phyloP scores from a whole-genome alignment of 2,329 filamentous ascomycete genomes.

The Pestalotiopsis sp. region DNA sequence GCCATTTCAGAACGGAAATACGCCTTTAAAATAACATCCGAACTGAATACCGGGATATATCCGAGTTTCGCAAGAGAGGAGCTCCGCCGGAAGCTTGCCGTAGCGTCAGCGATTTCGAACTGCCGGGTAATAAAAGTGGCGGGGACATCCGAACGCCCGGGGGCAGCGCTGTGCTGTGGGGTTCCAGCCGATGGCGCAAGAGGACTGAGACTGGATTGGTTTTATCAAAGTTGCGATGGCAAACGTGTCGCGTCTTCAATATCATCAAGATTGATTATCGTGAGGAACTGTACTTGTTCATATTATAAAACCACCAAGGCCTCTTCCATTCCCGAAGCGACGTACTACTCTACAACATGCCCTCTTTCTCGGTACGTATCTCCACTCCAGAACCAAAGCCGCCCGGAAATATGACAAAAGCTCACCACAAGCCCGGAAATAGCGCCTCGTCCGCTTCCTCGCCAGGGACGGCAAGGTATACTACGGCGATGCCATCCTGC shows the following conservation, averaged over 20 bases:
- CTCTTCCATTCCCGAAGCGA: background rate
- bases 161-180: background rate
- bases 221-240: background rate
- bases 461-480: constrained; percentile 70
- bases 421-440: background rate
- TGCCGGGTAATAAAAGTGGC: background rate
- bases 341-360: constrained; percentile 29
- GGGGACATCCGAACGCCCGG: constrained; percentile 6
- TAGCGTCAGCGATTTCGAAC: background rate
- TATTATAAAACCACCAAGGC: background rate
- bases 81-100: background rate
- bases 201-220: background rate
- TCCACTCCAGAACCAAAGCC: background rate
- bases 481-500: constrained; percentile 76
- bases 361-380: constrained; percentile 48
- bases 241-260: background rate
- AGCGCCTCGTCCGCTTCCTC: constrained; percentile 76
- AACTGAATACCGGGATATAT: background rate
- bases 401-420: background rate
- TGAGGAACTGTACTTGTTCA: background rate
- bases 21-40: background rate
- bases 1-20: too few relatives aligned
- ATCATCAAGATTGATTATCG: background rate
- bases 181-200: background rate
- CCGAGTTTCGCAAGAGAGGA: background rate